Evolutionary conservation across 2,329 filamentous ascomycete species (phyloP).

Genomic region (Tolypocladium pustulatum): DNA sequence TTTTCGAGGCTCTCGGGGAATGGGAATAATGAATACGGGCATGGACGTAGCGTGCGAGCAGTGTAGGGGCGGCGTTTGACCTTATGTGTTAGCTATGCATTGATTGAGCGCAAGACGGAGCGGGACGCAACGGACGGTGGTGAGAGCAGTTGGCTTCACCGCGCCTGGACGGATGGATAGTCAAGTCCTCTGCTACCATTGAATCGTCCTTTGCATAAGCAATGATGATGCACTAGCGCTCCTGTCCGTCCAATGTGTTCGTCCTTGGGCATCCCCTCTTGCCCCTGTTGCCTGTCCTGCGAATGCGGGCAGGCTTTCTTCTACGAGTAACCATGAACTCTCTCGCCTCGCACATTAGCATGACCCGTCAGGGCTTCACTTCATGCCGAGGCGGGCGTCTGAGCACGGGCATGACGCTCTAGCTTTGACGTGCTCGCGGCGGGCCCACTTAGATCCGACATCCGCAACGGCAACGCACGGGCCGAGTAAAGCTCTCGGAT

Average conservation of each 20-base stretch:
- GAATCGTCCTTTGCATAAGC: neutral
- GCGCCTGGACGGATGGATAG: neutral
- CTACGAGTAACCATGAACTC: too few species aligned
- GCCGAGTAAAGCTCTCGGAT: neutral
- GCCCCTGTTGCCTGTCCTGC: too few species aligned
- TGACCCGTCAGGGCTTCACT: neutral
- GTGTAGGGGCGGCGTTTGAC: neutral
- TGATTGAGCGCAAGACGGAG: neutral
- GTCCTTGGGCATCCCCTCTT: neutral
- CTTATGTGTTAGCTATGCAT: neutral
- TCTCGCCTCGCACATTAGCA: too few species aligned
- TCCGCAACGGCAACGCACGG: neutral
- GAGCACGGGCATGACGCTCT: too few species aligned
- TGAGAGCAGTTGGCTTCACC: neutral
- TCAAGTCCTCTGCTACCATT: neutral
- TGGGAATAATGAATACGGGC: neutral
- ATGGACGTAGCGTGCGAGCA: neutral
- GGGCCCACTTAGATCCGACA: neutral
- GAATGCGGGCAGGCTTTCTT: too few species aligned
- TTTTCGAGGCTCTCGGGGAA: neutral
- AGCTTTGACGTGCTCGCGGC: neutral
- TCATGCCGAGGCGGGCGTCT: neutral
- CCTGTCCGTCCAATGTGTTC: neutral
- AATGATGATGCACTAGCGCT: too few species aligned
- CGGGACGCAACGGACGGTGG: neutral